A percentile compares a stretch with the other conserved stretches of the same genome.
Conservation (phyloP, 2,329 filamentous ascomycete species). For the Lomentospora prolificans region DNA sequence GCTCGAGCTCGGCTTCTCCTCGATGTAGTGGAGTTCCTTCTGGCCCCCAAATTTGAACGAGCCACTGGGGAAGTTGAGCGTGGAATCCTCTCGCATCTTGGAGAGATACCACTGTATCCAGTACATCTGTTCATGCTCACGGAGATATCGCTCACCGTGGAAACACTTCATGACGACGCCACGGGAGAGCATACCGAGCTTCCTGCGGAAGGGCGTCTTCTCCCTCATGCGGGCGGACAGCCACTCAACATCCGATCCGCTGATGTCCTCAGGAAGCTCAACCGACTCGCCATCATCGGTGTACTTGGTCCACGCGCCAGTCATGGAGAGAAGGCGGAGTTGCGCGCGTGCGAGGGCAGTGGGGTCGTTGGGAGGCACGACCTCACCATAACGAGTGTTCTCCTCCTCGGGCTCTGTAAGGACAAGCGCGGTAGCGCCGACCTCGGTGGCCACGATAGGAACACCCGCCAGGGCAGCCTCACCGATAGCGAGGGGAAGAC, state of each 20-base stretch:
- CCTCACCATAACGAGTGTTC: constrained; percentile 43
- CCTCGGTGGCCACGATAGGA: constrained; percentile 46
- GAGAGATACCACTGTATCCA: constrained; percentile 33
- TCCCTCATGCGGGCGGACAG: constrained; percentile 50
- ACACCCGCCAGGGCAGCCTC: constrained; percentile 47
- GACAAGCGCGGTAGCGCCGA: constrained; percentile 44
- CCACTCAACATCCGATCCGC: constrained; percentile 35
- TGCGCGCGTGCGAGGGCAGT: constrained; percentile 50
- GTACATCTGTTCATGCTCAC: constrained; percentile 53
- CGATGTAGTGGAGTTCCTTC: constrained; percentile 6
- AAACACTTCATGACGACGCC: constrained; percentile 50
- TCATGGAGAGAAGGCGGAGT: constrained; percentile 50
- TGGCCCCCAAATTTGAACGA: constrained; percentile 5
- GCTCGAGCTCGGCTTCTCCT: not conserved
- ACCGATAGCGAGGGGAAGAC: constrained; percentile 45
- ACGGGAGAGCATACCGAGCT: constrained; percentile 48
- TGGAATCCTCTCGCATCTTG: constrained; percentile 16
- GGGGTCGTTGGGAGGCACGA: constrained; percentile 55
- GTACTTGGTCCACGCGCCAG: constrained; percentile 51
- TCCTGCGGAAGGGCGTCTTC: constrained; percentile 44
- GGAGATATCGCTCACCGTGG: constrained; percentile 47
- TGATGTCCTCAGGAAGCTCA: constrained; percentile 29
- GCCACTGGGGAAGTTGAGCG: constrained; percentile 1
- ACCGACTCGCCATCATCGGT: constrained; percentile 36
- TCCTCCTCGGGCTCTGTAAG: constrained; percentile 41